Evolutionary conservation across 2,329 filamentous ascomycete species (phyloP), one percentile per base, ranked within the genome.

Genomic region (Aspergillus felis): DNA sequence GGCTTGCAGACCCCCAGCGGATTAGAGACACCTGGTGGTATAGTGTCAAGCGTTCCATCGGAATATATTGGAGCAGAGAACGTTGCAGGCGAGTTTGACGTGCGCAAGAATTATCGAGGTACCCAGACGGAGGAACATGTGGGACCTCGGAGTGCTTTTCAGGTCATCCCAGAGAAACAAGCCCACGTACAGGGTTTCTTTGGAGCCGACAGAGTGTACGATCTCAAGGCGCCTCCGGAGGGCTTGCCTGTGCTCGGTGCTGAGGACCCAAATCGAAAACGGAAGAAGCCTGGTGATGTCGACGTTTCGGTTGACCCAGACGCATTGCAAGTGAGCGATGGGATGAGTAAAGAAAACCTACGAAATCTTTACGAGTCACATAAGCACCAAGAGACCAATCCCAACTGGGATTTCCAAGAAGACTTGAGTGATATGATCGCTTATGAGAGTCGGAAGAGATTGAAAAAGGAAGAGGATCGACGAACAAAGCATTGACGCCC

Each of bases 351-450:
- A 74, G 92, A 96, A 27, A 90, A 92, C 66, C 74, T 99, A 67
- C 84, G 84, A 73, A 86, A 84, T 68, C 84, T 88, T 70, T 99
- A 95, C 68, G 92, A 97, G 57, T 86, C 81, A 35, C 80, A 86
- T 71, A 82, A 83, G 67, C 82, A 85, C 68, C 82, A 83, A 79
- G 81, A 88, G 79, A 71, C 84, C 75, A 87, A 87, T 38, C 84
- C 86, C 24, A 83, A 86, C 67, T 91, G 88, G 84, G 84, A 86
- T 57, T 88, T 88, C 75, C 90, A 96, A 72, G 93, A 97, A 66
- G 93, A 97, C 71, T 76, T 99, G 56, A 93, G 88, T 67, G 90
- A 96, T 68, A 95, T 99, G 90, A 97, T 99, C 78, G 91, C 91
- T 12, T 88, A 91, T 68, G 94, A 97, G 78, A 91, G 87, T 70